Evolutionary conservation across 2,329 filamentous ascomycete genomes (phyloP).

Genomic region (Verticillium albo-atrum): DNA sequence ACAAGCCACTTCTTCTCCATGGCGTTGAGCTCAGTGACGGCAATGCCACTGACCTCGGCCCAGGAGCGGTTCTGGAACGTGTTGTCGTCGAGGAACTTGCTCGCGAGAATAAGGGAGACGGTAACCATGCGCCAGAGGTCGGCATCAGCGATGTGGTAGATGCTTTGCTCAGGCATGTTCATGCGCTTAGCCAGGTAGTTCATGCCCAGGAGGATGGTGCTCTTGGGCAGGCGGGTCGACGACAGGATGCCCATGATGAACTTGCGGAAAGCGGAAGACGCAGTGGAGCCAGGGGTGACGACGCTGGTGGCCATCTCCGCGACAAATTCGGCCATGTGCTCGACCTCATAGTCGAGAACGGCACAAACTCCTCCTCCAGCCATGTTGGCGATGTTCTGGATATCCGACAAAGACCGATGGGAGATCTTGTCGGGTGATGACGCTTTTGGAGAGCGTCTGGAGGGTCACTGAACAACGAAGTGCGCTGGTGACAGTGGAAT

Average conservation of each 20-base stretch:
- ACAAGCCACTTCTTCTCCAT: conserved; percentile 86
- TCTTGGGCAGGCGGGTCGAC: conserved; percentile 83
- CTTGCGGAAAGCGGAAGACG: conserved; percentile 71
- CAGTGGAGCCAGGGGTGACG: conserved; percentile 40
- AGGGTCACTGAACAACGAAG: neutral
- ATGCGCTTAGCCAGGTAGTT: conserved; percentile 84
- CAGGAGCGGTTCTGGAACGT: conserved; percentile 97
- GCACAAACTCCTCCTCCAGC: conserved; percentile 85
- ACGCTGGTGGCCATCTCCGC: conserved; percentile 74
- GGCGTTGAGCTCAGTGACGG: conserved; percentile 76
- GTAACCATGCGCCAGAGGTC: conserved; percentile 87
- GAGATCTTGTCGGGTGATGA: conserved; percentile 30
- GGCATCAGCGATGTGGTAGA: conserved; percentile 56
- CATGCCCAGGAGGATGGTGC: conserved; percentile 85
- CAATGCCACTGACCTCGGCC: conserved; percentile 91
- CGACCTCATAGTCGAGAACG: conserved; percentile 94
- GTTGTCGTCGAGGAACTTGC: conserved; percentile 96
- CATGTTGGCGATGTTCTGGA: conserved; percentile 42
- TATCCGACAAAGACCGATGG: conserved; percentile 34
- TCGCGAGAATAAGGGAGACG: conserved; percentile 77
- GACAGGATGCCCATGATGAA: conserved; percentile 89
- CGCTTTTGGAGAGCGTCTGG: conserved; percentile 5
- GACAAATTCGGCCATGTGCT: conserved; percentile 92
- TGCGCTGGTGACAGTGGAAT: no score
- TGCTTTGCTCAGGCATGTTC: conserved; percentile 61